Evolutionary conservation across 768 basidiomycete species (phyloP), one percentile per base, ranked within the genome.

Genomic region (Tulasnella calospora): DNA sequence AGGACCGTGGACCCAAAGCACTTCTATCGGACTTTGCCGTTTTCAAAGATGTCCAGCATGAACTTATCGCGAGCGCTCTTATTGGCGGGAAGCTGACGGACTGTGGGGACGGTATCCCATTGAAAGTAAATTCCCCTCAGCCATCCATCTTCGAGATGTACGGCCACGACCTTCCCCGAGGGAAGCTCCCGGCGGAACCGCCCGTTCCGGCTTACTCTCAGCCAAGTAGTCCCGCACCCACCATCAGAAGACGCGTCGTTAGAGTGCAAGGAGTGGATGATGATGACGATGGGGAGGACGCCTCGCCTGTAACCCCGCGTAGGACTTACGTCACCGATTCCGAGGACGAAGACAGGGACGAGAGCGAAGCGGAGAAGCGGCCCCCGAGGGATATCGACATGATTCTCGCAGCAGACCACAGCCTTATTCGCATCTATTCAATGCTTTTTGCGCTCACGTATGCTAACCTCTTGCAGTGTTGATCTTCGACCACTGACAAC

Each of bases 361-460:
- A 82, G 33, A 73, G 47, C 75, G 79, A 71, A 57, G 41, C 47
- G 44, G 73, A 80, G 71, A 51, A 44, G 7, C 61, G 71, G 61
- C 69, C 67, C n/a, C 10, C 30, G 13, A 36, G 30, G 57, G 71
- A 73, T 33, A 40, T 36, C n/a, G 78, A 78, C 38, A 78, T 77
- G 15, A 77, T 55, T 19, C 44, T 73, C 23, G 73, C 44, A 19
- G 80, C 71, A 3, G 78, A 79, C 35, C 81, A 81, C 38, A 81
- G 80, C 36, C 77, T 83, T 33, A 77, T 82, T 30, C 73, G 82
- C 5, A 81, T 82, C 13, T 83, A 81, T 72, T 81, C 82, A 21
- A 74, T 83, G 36, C 73, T 83, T 19, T 83, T 82, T 73, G 82
- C 82, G 12, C 57, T 82, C 76, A 78, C 80, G 82, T 61, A 61